Evolutionary conservation across 805 yeast species (phyloP).

Genomic region (Cyberlindnera petersonii): DNA sequence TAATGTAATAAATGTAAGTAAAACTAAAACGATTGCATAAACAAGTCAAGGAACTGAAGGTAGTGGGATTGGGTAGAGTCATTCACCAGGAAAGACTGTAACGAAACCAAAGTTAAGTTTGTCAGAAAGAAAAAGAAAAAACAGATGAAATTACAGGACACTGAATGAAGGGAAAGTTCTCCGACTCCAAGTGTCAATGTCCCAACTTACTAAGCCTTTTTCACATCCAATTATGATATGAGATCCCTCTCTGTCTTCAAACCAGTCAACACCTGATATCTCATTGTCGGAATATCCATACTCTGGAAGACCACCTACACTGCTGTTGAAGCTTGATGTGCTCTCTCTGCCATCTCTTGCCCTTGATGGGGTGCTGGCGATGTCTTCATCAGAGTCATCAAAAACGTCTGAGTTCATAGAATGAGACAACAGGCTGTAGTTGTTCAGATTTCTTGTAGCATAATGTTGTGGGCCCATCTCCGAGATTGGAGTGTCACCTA

Average conservation of each 20-base stretch:
- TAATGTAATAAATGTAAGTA: not conserved
- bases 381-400: conserved; percentile 20
- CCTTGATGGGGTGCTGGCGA: conserved; percentile 16
- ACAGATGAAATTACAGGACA: conserved; percentile 31
- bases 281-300: conserved; percentile 39
- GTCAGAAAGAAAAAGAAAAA: not conserved
- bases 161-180: conserved; percentile 57
- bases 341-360: conserved; percentile 11
- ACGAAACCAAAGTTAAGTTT: too few relatives aligned
- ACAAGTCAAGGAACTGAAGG: not conserved
- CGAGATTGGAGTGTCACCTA: not conserved
- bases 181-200: conserved; percentile 59
- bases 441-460: conserved; percentile 23
- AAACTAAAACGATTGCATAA: not conserved
- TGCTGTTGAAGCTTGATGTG: conserved; percentile 6
- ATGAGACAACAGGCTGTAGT: conserved; percentile 24
- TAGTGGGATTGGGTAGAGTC: too few relatives aligned
- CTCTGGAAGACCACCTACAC: conserved; percentile 14
- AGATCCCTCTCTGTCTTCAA: conserved; percentile 46
- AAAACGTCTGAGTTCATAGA: conserved; percentile 15
- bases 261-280: conserved; percentile 60
- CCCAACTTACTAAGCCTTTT: conserved; percentile 68
- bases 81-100: too few relatives aligned
- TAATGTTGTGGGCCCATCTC: conserved; percentile 5
- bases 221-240: conserved; percentile 59